Evolutionary conservation across 2,329 filamentous ascomycete species (phyloP).

Genomic region (Calonectria multiphialidica): DNA sequence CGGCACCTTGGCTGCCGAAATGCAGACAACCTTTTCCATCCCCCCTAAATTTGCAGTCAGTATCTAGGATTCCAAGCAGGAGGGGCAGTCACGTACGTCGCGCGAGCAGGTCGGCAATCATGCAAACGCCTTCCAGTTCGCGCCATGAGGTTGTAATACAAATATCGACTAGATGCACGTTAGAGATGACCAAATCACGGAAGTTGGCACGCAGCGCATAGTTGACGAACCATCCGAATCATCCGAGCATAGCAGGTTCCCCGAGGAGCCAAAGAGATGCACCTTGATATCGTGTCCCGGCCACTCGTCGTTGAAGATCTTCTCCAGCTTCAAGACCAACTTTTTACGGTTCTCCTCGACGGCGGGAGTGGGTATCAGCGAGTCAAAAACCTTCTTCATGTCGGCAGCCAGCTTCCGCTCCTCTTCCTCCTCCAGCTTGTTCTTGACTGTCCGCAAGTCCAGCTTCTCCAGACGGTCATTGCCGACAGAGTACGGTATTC

Average conservation of each 20-base stretch:
- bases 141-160: conserved; percentile 95
- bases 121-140: conserved; percentile 89
- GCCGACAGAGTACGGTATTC: conserved; percentile 94
- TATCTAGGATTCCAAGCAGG: not conserved
- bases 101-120: conserved; percentile 86
- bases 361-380: conserved; percentile 83
- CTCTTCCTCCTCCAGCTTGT: conserved; percentile 76
- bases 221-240: conserved; percentile 87
- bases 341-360: conserved; percentile 81
- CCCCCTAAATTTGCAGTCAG: conserved; percentile 75
- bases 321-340: conserved; percentile 89
- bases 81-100: conserved; percentile 73
- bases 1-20: conserved; percentile 94
- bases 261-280: conserved; percentile 97
- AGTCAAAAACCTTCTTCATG: conserved; percentile 87
- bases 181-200: conserved; percentile 12
- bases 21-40: conserved; percentile 96
- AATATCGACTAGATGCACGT: conserved; percentile 80
- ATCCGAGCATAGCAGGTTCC: conserved; percentile 92
- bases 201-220: not conserved
- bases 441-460: conserved; percentile 79
- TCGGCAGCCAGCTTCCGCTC: conserved; percentile 82
- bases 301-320: conserved; percentile 90
- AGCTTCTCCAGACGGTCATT: conserved; percentile 80
- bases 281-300: conserved; percentile 91